A percentile compares a stretch with the other conserved stretches of the same genome.
Evolutionary conservation across 2,329 filamentous ascomycete genomes (phyloP).

Genomic region (Lachnellula occidentalis): DNA sequence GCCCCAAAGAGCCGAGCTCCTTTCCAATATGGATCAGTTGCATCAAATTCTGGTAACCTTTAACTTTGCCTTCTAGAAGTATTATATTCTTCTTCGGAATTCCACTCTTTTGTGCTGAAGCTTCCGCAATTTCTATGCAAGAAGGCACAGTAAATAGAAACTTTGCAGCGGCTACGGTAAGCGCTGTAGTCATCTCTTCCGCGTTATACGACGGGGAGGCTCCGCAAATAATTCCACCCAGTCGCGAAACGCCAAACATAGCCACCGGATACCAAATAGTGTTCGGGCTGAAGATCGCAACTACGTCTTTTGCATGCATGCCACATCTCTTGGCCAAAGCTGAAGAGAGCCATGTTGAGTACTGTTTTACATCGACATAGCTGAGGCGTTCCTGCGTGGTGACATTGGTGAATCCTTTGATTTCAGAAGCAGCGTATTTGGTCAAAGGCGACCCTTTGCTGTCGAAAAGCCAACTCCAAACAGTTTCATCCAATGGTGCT

Average conservation of each 20-base stretch:
- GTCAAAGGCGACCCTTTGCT: no score
- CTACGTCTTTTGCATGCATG: conserved; percentile 48
- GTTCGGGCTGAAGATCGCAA: conserved; percentile 58
- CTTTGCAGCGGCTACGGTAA: conserved; percentile 51
- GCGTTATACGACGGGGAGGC: conserved; percentile 61
- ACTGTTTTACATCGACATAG: conserved; percentile 52
- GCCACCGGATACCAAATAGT: conserved; percentile 63
- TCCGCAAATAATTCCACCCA: conserved; percentile 50
- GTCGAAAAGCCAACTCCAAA: no score
- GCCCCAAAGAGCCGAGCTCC: conserved; percentile 34
- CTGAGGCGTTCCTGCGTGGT: conserved; percentile 52
- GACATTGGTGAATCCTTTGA: conserved; percentile 47
- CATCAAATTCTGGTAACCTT: conserved; percentile 44
- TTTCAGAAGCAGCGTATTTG: neutral
- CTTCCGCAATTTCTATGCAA: conserved; percentile 48
- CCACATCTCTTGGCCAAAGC: conserved; percentile 51
- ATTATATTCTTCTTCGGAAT: conserved; percentile 48
- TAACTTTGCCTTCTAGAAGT: conserved; percentile 48
- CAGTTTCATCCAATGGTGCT: no score
- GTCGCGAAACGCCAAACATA: conserved; percentile 49
- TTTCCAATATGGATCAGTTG: conserved; percentile 33
- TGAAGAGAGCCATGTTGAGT: conserved; percentile 54
- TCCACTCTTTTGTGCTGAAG: conserved; percentile 49
- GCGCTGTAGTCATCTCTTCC: conserved; percentile 62
- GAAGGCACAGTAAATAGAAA: conserved; percentile 51